Evolutionary conservation across 139 green algal genomes (phyloP).

Genomic region (Gonium pectorale): DNA sequence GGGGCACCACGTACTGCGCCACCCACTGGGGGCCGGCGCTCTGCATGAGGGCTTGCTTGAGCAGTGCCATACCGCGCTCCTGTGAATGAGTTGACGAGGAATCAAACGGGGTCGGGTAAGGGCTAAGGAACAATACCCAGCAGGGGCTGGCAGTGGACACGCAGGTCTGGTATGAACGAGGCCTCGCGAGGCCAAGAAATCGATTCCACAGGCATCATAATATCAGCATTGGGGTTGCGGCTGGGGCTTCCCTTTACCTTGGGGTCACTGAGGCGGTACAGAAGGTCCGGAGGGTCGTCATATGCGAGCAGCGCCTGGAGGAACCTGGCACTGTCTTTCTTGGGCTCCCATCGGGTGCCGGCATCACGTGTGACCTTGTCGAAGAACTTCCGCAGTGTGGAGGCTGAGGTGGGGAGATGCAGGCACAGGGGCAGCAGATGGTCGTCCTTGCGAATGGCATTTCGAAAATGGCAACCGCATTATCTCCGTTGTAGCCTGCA

Average conservation of each 20-base stretch:
- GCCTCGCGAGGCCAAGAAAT: neutral
- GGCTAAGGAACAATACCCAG: no score
- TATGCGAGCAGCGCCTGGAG: constrained; percentile 16
- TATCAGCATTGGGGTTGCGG: no score
- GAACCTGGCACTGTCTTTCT: constrained; percentile 39
- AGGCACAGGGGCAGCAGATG: neutral
- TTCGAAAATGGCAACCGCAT: no score
- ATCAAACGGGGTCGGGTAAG: no score
- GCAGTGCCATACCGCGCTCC: constrained; percentile 15
- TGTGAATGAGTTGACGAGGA: neutral
- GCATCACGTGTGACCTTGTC: neutral
- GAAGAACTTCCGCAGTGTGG: neutral
- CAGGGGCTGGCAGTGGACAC: no score
- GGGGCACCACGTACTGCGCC: constrained; percentile 12
- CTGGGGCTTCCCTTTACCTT: no score
- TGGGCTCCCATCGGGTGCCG: neutral
- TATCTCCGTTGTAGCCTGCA: no score
- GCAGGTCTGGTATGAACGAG: neutral
- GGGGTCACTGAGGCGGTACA: constrained; percentile 47
- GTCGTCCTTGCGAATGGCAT: neutral
- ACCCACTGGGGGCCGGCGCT: neutral
- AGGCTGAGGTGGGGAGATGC: neutral
- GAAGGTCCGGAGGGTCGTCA: constrained; percentile 49
- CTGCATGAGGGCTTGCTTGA: constrained; percentile 23
- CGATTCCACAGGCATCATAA: neutral